phyloP scores from a whole-genome alignment of 192 early-diverging fungal genomes.

The Backusella psychrophila region DNA sequence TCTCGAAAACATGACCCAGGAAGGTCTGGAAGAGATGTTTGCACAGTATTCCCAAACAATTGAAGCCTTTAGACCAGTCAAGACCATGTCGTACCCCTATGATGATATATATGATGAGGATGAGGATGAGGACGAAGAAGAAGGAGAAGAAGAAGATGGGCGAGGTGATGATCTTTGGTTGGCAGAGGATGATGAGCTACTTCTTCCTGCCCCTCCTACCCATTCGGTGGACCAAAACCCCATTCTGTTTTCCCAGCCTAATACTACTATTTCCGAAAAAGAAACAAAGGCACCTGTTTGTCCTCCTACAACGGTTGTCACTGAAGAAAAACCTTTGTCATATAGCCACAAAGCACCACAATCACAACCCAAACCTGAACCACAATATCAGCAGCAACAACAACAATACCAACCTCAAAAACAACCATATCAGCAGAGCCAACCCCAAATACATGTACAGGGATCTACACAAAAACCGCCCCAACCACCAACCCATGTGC shows the following conservation, averaged over 20 bases:
- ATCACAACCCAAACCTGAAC: not conserved
- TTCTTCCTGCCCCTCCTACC: not conserved
- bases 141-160: slow-evolving; percentile 6
- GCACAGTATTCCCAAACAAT: slow-evolving; percentile 33
- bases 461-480: not conserved
- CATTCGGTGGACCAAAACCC: not conserved
- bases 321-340: not conserved
- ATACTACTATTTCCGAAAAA: slow-evolving; percentile 10
- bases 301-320: not conserved
- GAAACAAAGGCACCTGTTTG: not conserved
- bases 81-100: not conserved
- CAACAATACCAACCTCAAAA: not conserved
- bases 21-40: slow-evolving; percentile 34
- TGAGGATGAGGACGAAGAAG: slow-evolving; percentile 1
- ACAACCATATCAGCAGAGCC: not conserved
- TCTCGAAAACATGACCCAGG: slow-evolving; percentile 33
- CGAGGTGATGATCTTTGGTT: slow-evolving; percentile 10
- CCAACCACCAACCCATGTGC: not conserved
- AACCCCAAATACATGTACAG: not conserved
- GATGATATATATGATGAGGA: slow-evolving; percentile 13
- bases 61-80: slow-evolving; percentile 18
- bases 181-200: not conserved
- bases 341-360: not conserved
- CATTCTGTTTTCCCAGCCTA: slow-evolving; percentile 15
- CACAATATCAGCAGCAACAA: not conserved